Percentiles rank a stretch among this genome's conserved stretches.
phyloP scores from a whole-genome alignment of 1,284 basidiomycete genomes.

The Hortiboletus rubellus region DNA sequence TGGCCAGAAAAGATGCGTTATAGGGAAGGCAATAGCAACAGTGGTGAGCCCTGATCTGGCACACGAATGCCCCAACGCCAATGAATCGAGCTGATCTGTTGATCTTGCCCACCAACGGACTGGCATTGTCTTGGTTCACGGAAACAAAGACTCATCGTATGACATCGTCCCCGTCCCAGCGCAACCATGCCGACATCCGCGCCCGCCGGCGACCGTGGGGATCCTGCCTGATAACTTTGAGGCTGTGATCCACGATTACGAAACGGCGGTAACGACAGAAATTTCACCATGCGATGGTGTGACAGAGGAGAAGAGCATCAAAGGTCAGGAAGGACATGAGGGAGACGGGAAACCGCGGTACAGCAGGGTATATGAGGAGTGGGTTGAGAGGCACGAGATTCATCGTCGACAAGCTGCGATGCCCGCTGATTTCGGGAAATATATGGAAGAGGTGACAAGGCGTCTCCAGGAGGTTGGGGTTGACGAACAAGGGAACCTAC shows the following conservation, averaged over 20 bases:
- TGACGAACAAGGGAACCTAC: constrained; percentile 31
- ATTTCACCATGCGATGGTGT: constrained; percentile 23
- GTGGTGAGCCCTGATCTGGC: constrained; percentile 18
- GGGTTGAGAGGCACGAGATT: constrained; percentile 31
- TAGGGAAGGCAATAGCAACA: constrained; percentile 25
- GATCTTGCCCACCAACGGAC: constrained; percentile 19
- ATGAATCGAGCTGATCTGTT: constrained; percentile 12
- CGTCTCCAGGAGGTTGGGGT: constrained; percentile 41
- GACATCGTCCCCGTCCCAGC: constrained; percentile 29
- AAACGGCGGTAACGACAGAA: constrained; percentile 28
- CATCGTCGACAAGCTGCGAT: constrained; percentile 22
- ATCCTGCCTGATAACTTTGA: constrained; percentile 34
- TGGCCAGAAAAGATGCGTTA: constrained; percentile 17
- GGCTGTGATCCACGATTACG: constrained; percentile 31
- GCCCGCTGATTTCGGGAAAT: constrained; percentile 41
- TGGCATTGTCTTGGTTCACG: background rate
- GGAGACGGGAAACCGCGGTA: constrained; percentile 19
- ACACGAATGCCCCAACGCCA: background rate
- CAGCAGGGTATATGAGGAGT: constrained; percentile 35
- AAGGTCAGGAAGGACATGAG: constrained; percentile 8
- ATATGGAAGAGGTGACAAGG: constrained; percentile 49
- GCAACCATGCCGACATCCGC: constrained; percentile 25
- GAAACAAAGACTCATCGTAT: constrained; percentile 32
- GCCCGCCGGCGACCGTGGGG: constrained; percentile 37
- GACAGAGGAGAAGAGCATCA: constrained; percentile 26